Percentiles rank a stretch among this genome's conserved stretches.
Evolutionary conservation across 768 basidiomycete species (phyloP).

Genomic region (Pleurotus tuoliensis): DNA sequence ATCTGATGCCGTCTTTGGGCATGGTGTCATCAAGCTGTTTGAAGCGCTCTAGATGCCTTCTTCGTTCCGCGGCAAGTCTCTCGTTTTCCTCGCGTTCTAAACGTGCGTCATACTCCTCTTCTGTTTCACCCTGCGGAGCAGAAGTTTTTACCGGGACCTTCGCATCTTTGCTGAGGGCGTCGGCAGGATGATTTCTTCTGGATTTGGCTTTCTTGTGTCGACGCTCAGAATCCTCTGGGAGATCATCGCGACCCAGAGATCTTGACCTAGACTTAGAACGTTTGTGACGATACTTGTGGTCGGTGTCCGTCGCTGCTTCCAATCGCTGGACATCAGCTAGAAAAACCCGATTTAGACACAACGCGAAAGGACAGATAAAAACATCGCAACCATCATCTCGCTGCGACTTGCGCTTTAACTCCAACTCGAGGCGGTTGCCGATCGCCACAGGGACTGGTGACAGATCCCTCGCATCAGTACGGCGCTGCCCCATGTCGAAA

Average conservation of each 20-base stretch:
- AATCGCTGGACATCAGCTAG: slow-evolving; percentile 9
- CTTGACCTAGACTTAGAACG: slow-evolving; percentile 10
- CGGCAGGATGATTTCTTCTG: slow-evolving; percentile 1
- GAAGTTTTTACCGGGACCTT: background rate
- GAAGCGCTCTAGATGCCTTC: slow-evolving; percentile 45
- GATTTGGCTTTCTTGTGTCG: slow-evolving; percentile 14
- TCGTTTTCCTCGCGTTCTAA: slow-evolving; percentile 67
- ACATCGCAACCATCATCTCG: background rate
- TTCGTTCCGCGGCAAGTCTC: slow-evolving; percentile 43
- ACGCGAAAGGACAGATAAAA: slow-evolving; percentile 1
- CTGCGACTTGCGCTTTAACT: slow-evolving; percentile 41
- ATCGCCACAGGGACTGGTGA: slow-evolving; percentile 67
- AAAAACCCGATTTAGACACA: background rate
- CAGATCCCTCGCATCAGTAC: slow-evolving; percentile 69
- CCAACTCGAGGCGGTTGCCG: slow-evolving; percentile 80
- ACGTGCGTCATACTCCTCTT: slow-evolving; percentile 69
- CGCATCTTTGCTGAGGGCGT: slow-evolving; percentile 11
- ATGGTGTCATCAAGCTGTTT: slow-evolving; percentile 31
- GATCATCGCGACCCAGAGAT: slow-evolving; percentile 22
- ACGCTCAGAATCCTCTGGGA: slow-evolving; percentile 15
- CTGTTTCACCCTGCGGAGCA: slow-evolving; percentile 43
- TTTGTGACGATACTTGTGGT: background rate
- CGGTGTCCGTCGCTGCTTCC: slow-evolving; percentile 21
- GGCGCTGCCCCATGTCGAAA: no score
- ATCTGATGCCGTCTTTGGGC: slow-evolving; percentile 47